Evolutionary conservation across 2,329 filamentous ascomycete genomes (phyloP), one percentile per base, ranked within the genome.

Genomic region (Drechslerella stenobrocha): DNA sequence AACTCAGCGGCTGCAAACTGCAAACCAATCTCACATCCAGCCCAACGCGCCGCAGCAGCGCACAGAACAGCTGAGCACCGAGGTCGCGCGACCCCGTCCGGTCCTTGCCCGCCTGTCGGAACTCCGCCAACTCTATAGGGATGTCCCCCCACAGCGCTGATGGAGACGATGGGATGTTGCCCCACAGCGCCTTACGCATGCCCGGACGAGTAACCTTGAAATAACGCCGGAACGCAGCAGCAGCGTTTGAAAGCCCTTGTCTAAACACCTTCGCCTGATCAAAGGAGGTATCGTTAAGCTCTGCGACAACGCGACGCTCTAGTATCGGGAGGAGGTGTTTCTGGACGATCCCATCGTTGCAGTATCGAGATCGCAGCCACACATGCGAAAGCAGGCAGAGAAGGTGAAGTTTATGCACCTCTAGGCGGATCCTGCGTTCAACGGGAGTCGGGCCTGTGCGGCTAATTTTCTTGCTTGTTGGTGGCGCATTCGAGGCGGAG

Each of bases 31-130:
- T 83, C 3, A 89, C 81, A 70, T 90, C 84, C 4, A 97, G 84
- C 1, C 89, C 90, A n/a, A 82, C 84, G n/a, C 85, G 83, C 15
- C 93, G 85, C 2, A 98, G 80, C 28, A 97, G 77, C 1, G 91
- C 88, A 75, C 93, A 97, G 73, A 95, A 96, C 0, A 98, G 76
- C 75, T 97, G 91, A 1, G 90, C 88, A 0, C 91, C 93, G 7
- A 95, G 81, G 75, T 98, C 93, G 70, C 91, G 84, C 6, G 92
- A 97, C 0, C 92, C 95, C 70, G 85, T 80, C 15, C 95, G 76
- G 3, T 78, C 82, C 65, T 79, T 81, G 0, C 91, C 89, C 26
- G 88, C 86, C 34, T 80, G 80, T 2, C 82, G 80, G 72, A 97
- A 97, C 70, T 95, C 89, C 0, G 80, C 77, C 63, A 82, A 85